These are phyloP conservation scores for Triticum turgidum DNA, from an alignment of 176 grass and related monocot genomes.

Conservation along the genomic window DNA sequence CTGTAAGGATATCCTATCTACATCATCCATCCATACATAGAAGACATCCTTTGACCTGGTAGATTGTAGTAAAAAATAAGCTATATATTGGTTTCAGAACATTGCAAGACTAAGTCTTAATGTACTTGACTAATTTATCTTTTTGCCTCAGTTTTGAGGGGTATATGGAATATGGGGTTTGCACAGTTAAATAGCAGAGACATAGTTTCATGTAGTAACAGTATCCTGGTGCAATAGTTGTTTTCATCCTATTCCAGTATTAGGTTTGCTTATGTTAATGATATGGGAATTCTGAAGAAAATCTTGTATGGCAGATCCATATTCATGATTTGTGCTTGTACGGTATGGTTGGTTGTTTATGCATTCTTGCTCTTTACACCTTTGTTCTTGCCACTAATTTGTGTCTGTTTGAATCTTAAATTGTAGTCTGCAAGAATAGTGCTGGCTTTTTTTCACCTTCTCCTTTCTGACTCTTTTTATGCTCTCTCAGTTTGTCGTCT, in stretches of 20 bases:
- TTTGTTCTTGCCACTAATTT: background rate
- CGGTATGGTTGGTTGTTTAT: background rate
- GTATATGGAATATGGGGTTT: constrained; percentile 6
- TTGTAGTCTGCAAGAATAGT: background rate
- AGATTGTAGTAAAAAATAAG: constrained; percentile 3
- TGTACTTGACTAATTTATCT: background rate
- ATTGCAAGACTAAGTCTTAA: background rate
- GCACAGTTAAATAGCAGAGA: background rate
- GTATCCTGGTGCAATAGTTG: background rate
- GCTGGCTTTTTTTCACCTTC: background rate
- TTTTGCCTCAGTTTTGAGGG: background rate
- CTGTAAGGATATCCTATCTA: constrained; percentile 1
- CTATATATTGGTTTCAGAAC: constrained; percentile 15
- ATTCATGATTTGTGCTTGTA: background rate
- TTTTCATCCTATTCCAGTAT: background rate
- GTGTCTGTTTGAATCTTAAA: background rate
- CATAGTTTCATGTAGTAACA: background rate
- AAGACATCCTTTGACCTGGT: background rate
- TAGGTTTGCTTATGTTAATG: background rate
- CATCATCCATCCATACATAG: background rate
- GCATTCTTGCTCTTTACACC: background rate
- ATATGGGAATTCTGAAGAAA: background rate
- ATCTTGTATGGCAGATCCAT: background rate
- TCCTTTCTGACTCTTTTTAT: constrained; percentile 4
- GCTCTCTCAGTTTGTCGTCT: constrained; percentile 16